Evolutionary conservation across 1,284 basidiomycete genomes (phyloP), one percentile per base, ranked within the genome.

Genomic region (Sparassis latifolia): DNA sequence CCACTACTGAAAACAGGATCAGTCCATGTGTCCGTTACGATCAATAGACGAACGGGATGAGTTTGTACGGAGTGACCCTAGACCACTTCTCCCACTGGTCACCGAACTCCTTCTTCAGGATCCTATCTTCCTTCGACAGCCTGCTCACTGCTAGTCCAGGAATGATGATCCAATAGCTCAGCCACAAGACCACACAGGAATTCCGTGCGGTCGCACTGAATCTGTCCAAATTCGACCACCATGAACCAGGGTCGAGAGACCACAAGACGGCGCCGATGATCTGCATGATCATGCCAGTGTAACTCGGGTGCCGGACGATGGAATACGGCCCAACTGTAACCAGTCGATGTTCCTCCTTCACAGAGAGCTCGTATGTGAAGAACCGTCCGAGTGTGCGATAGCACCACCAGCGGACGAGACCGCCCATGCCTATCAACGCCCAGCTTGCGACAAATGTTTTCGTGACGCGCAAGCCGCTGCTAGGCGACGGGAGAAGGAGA

Each of bases 331-430:
- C 54, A 10, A 10, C 33, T 6, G 54, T 55, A 29, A 55, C 40
- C 4, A 55, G 46, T 28, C 43, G 39, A 32, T 55, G 50, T 2
- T 45, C 51, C 30, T 44, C 44, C 5, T 42, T 20, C 10, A 53
- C 42, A 27, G 54, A 46, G 7, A 55, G 49, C 42, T 55, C 40
- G 49, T 39, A 55, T 5, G 54, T 55, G 46, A 53, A 55, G 30
- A 44, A 41, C 9, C 43, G 37, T 10, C 54, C 54, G 20, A 55
- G 39, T n/a, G 44, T 33, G 27, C 45, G 40, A 37, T 44, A 55
- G 43, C 52, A 50, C 2, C 20, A n/a, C n/a, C 50, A 6, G 20
- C 54, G 54, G 4, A 46, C 5, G 39, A 30, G 3, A 9, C 33
- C 30, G 5, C 52, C 52, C 12, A 33, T n/a, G 38, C 4, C 7